Evolutionary conservation across 768 basidiomycete species (phyloP), one percentile per base, ranked within the genome.

Genomic region (Lactarius trivialis): DNA sequence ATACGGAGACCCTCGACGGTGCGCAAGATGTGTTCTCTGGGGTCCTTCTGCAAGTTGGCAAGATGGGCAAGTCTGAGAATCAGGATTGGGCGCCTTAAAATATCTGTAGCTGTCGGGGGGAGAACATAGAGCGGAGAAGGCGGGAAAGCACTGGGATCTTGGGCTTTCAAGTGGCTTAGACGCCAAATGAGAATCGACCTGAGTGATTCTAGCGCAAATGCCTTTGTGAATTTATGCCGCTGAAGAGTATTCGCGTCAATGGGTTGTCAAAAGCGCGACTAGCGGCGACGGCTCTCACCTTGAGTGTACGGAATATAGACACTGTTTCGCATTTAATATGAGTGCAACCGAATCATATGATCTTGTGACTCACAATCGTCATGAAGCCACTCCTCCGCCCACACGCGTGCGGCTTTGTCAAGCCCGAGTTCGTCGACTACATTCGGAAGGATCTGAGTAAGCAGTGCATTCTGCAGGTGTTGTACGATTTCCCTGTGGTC

Each of bases 201-300:
- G 39, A 85, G 75, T 36, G 82, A 79, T 73, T 86, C 82, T 68
- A 87, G 70, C 21, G 85, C 78, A 64, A 86, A 84, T 0, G 85
- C 82, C 56, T 76, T 76, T 41, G 79, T 84, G 66, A 87, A 90
- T 62, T 82, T 79, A 70, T 89, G 83, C 65, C 85, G 81, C 88
- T 91, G 71, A 34, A 56, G 36, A 48, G 68, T 62, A 52, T 60
- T 52, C 34, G 39, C 57, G 37, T 21, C 57, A 51, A 51, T 57
- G 49, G 36, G 19, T 19, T 15, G 9, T 30, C 17, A 15, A 7
- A 12, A 30, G 7, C 24, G 33, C 14, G 32, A 53, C 17, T 17
- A 21, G 8, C 17, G 34, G 28, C 41, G 39, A 17, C 9, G 19
- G 14, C 11, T 4, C 36, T 36, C 51, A 87, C 88, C 74, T 82